Base-by-base conservation (phyloP, 768 basidiomycete species). In the Ramaria rubella region DNA sequence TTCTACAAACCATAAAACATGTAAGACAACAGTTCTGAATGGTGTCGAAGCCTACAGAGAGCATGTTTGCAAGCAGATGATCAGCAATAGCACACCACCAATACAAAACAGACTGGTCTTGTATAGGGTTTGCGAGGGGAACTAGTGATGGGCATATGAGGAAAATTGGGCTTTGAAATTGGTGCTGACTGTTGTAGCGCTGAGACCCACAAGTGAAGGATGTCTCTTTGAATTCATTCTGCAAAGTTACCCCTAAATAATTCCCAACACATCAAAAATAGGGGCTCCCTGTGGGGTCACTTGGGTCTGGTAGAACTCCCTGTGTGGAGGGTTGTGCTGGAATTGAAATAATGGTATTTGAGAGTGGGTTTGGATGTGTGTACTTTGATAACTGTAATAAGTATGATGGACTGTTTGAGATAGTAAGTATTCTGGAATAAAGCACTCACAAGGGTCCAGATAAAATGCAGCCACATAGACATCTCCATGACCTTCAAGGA, bases 401-500 rank as follows among this genome's bases (percentile, higher is more conserved):
- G n/a, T n/a, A n/a, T n/a, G n/a, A n/a, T n/a, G n/a, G n/a, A n/a
- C n/a, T n/a, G n/a, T n/a, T n/a, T n/a, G n/a, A n/a, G n/a, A n/a
- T n/a, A n/a, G n/a, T n/a, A n/a, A n/a, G n/a, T n/a, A n/a, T n/a
- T n/a, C n/a, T n/a, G n/a, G n/a, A n/a, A n/a, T n/a, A n/a, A n/a
- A n/a, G 17, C 14, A 62, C 55, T 31, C 57, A 72, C 68, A 43
- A 11, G 71, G 71, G 62, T 73, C 60, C 5, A 74, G 62, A 58
- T 67, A 69, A 42, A 73, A 70, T 2, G 67, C 65, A 17, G 65
- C 34, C 3, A 71, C 50, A 59, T 73, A 66, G 38, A 63, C 58
- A 56, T 73, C 70, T 1, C 63, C 64, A 3, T 65, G 67, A 6
- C 64, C 63, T 36, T 62, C 45, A n/a, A 67, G 55, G 29, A 73